Base-by-base conservation (phyloP, 495 filamentous ascomycete species). In the Aspergillus homomorphus region DNA sequence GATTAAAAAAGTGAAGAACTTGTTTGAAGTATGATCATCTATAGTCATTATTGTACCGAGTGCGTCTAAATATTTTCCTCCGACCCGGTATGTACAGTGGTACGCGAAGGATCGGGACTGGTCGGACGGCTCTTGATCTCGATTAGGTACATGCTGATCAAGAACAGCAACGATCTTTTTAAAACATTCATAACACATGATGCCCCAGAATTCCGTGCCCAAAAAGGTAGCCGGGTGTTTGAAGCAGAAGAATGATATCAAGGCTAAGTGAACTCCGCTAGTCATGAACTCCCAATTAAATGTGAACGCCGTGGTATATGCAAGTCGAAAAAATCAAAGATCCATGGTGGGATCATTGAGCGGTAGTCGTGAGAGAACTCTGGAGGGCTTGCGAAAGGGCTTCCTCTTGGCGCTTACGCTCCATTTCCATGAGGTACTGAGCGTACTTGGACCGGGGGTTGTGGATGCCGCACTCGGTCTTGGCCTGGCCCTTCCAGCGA, bases 381-480 rank as follows among this genome's bases (percentile, higher is more conserved):
- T 80, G 69, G 59, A 82, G 57, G 14, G 77, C 77, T 56, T 78
- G 72, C 3, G 77, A 69, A 46, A 83, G 55, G 23, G 74, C 74
- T 60, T 88, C 83, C 58, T 89, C 87, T 66, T 89, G 82, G 63
- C 84, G 80, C 77, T 91, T 88, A 57, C 78, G 71, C 62, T 92
- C 89, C 71, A 87, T 80, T 51, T 92, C 82, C 61, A 82, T 80
- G 46, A 97, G 73, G 69, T 85, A 96, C 69, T 91, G 85, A 16
- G 91, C 89, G 65, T 97, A 98, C 67, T 91, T 88, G 61, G 89
- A 94, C 65, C 89, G 84, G 70, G 92, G 92, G 78, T 98, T 98
- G 80, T 98, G 94, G 62, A 98, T 98, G 8, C 94, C 94, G 69
- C 94, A 98, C 77, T 98, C 94, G 2, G 92, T 91, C 86, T 98